Percentiles rank a stretch among this genome's conserved stretches.
phyloP scores from a whole-genome alignment of 2,329 filamentous ascomycete genomes.

The Alternaria consortialis region DNA sequence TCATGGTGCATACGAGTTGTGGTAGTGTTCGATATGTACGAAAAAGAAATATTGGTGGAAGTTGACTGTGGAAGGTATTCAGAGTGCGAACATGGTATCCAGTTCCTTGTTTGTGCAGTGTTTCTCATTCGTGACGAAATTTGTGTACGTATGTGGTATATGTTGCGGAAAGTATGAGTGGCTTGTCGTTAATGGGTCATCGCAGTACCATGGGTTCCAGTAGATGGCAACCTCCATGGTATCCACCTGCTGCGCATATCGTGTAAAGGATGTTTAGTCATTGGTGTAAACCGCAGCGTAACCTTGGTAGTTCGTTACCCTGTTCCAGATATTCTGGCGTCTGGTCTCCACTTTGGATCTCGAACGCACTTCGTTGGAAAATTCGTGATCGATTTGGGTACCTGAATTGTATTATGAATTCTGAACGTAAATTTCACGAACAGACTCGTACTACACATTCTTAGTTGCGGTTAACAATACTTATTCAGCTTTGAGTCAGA shows the following conservation, averaged over 20 bases:
- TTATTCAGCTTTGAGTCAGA: not conserved
- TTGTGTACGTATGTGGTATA: too few relatives aligned
- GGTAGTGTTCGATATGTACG: not conserved
- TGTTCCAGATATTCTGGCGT: not conserved
- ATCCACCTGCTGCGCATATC: not conserved
- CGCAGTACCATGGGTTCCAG: too few relatives aligned
- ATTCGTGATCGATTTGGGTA: not conserved
- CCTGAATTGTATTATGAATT: not conserved
- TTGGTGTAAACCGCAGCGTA: not conserved
- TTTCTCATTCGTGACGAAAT: too few relatives aligned
- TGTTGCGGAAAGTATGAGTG: too few relatives aligned
- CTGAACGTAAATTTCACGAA: not conserved
- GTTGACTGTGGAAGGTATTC: not conserved
- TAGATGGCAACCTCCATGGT: not conserved
- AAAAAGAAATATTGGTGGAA: not conserved
- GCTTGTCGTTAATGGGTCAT: too few relatives aligned
- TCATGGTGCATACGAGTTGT: not conserved
- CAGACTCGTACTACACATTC: not conserved
- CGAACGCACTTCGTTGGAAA: not conserved
- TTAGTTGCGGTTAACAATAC: not conserved
- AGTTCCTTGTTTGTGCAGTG: too few relatives aligned
- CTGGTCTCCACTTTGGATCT: not conserved
- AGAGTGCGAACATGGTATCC: not conserved
- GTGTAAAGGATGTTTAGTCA: not conserved
- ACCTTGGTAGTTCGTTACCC: not conserved